Conservation (phyloP, 768 basidiomycete species). For the Suillus alpinus region DNA sequence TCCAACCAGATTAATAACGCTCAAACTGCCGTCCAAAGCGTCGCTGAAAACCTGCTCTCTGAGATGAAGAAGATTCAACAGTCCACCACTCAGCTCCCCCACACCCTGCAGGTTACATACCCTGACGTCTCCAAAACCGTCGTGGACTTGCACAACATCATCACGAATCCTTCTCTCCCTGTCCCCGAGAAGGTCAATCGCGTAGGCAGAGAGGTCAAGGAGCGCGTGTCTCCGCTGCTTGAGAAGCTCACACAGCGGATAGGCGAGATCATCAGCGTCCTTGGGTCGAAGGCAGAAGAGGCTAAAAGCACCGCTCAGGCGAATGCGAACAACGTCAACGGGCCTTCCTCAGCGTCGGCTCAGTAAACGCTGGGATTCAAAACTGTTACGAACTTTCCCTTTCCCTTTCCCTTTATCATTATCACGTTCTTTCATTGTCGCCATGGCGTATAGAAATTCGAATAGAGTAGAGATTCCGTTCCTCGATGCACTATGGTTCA, state of each 20-base stretch:
- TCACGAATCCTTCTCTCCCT: slow-evolving; percentile 52
- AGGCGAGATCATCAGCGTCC: slow-evolving; percentile 22
- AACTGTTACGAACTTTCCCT: neutral
- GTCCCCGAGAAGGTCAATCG: slow-evolving; percentile 61
- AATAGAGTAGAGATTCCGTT: slow-evolving; percentile 24
- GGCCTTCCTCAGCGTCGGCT: slow-evolving; percentile 6
- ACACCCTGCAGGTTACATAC: slow-evolving; percentile 58
- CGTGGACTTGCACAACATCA: slow-evolving; percentile 51
- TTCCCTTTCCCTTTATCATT: slow-evolving; percentile 1
- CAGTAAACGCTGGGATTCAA: slow-evolving; percentile 8
- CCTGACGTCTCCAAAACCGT: slow-evolving; percentile 51
- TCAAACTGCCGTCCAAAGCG: slow-evolving; percentile 52
- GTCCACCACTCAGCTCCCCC: slow-evolving; percentile 55
- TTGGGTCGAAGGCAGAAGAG: slow-evolving; percentile 29
- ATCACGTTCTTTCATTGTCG: slow-evolving; percentile 6
- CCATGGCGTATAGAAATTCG: slow-evolving; percentile 18
- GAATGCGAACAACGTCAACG: slow-evolving; percentile 4
- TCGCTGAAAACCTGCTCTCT: slow-evolving; percentile 63
- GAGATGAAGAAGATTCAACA: slow-evolving; percentile 68
- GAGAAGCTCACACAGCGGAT: slow-evolving; percentile 46
- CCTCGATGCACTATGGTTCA: slow-evolving; percentile 6
- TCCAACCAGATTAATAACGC: slow-evolving; percentile 54
- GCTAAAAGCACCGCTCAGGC: neutral
- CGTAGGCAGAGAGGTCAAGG: slow-evolving; percentile 55
- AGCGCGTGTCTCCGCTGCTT: slow-evolving; percentile 59